phyloP scores from a whole-genome alignment of 2,329 filamentous ascomycete species.

The Conoideocrella luteorostrata region DNA sequence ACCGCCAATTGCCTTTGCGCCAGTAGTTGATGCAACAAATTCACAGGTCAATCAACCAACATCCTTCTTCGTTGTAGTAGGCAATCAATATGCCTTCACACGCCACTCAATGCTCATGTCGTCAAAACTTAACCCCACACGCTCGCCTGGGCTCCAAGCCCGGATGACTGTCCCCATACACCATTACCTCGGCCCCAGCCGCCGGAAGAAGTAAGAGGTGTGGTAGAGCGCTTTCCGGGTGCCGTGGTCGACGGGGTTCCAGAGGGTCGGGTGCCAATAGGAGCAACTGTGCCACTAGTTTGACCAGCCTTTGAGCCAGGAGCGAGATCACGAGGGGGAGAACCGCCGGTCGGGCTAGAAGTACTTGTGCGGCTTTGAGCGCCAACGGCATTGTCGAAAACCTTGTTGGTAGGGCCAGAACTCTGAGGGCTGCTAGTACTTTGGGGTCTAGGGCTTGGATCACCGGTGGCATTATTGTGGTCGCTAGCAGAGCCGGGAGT shows the following conservation, averaged over 20 bases:
- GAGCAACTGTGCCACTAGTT: constrained; percentile 65
- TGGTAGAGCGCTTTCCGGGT: constrained; percentile 73
- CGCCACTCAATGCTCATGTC: neutral
- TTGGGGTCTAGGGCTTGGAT: constrained; percentile 61
- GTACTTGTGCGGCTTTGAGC: constrained; percentile 70
- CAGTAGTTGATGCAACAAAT: constrained; percentile 3
- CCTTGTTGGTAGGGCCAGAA: constrained; percentile 47
- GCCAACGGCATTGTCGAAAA: constrained; percentile 51
- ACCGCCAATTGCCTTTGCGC: constrained; percentile 10
- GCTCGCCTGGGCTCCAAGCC: constrained; percentile 80
- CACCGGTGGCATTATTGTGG: constrained; percentile 31
- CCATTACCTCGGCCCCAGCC: constrained; percentile 76
- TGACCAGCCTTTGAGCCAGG: constrained; percentile 47
- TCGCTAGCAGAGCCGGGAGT: constrained; percentile 36
- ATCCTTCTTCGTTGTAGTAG: neutral
- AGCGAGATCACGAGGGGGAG: constrained; percentile 63
- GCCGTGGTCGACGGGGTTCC: constrained; percentile 43
- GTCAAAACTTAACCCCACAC: constrained; percentile 70
- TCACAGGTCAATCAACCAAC: neutral
- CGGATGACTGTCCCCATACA: constrained; percentile 79
- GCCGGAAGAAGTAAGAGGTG: constrained; percentile 81
- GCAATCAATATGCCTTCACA: neutral
- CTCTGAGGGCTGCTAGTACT: constrained; percentile 80
- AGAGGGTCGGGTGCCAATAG: constrained; percentile 84
- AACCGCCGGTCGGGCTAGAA: constrained; percentile 73